Evolutionary conservation across 2,329 filamentous ascomycete genomes (phyloP).

Genomic region (Diaporthe aspalathi): DNA sequence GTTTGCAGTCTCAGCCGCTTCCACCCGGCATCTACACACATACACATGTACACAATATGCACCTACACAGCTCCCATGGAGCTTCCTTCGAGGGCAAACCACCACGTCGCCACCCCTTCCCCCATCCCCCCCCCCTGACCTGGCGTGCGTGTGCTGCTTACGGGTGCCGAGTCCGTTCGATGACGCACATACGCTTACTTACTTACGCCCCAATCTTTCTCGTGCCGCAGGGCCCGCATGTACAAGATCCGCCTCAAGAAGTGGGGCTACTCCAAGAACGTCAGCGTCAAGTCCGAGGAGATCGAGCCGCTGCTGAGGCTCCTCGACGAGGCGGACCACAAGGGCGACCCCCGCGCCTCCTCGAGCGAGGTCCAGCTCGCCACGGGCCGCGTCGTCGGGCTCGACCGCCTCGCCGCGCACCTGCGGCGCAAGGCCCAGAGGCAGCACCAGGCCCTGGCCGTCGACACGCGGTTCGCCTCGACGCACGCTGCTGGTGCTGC

Average conservation of each 20-base stretch:
- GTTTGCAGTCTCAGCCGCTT: neutral
- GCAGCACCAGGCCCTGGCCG: constrained; percentile 23
- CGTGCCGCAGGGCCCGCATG: constrained; percentile 35
- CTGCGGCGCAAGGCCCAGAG: constrained; percentile 36
- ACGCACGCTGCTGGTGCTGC: neutral
- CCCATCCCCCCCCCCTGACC: neutral
- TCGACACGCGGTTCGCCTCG: constrained; percentile 17
- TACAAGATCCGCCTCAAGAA: constrained; percentile 40
- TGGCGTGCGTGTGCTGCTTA: neutral
- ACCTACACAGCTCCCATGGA: neutral
- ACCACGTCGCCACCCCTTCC: no score
- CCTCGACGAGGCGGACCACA: constrained; percentile 36
- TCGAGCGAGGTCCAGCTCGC: constrained; percentile 37
- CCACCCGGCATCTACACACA: neutral
- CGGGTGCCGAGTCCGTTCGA: neutral
- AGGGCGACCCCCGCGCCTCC: constrained; percentile 32
- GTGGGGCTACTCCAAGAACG: constrained; percentile 40
- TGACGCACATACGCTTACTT: constrained; percentile 23
- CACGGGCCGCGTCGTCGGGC: constrained; percentile 36
- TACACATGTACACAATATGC: neutral
- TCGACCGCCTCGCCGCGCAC: constrained; percentile 38
- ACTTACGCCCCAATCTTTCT: neutral
- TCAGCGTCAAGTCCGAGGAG: constrained; percentile 39
- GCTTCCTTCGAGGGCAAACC: no score
- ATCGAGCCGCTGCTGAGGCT: constrained; percentile 36